Conservation (phyloP, 257 asterid species). For the Fraxinus quadrangulata region DNA sequence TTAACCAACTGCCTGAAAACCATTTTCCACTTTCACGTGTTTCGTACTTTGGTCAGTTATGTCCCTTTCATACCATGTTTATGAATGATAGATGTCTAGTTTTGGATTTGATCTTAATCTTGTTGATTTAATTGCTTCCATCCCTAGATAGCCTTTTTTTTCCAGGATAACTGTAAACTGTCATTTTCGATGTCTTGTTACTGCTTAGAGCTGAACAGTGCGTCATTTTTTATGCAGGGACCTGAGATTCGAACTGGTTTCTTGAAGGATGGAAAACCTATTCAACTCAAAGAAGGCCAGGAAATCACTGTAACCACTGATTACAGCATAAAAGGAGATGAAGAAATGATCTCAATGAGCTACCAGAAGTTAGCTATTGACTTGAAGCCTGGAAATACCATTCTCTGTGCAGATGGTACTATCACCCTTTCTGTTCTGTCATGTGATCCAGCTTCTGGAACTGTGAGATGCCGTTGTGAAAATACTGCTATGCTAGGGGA, state of each 20-base stretch:
- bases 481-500: constrained; percentile 81
- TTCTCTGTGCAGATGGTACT: constrained; percentile 84
- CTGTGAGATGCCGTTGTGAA: constrained; percentile 74
- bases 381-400: constrained; percentile 70
- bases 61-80: constrained; percentile 1
- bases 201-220: constrained; percentile 12
- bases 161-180: neutral
- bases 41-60: constrained; percentile 9
- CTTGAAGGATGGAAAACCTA: constrained; percentile 66
- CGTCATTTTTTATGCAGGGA: constrained; percentile 46
- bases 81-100: neutral
- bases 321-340: constrained; percentile 75
- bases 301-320: constrained; percentile 73
- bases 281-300: constrained; percentile 73
- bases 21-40: neutral
- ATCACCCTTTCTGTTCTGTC: constrained; percentile 69
- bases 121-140: neutral
- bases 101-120: constrained; percentile 7
- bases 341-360: constrained; percentile 67
- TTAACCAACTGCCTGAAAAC: neutral
- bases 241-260: constrained; percentile 93
- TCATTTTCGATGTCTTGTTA: constrained; percentile 1
- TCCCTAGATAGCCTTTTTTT: neutral
- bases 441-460: constrained; percentile 61
- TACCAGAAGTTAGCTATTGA: constrained; percentile 68